Percentiles rank a stretch among this genome's conserved stretches.
These are phyloP conservation scores for Xerocomus spinulosus DNA, from an alignment of 768 basidiomycete genomes.

Conservation along the genomic window DNA sequence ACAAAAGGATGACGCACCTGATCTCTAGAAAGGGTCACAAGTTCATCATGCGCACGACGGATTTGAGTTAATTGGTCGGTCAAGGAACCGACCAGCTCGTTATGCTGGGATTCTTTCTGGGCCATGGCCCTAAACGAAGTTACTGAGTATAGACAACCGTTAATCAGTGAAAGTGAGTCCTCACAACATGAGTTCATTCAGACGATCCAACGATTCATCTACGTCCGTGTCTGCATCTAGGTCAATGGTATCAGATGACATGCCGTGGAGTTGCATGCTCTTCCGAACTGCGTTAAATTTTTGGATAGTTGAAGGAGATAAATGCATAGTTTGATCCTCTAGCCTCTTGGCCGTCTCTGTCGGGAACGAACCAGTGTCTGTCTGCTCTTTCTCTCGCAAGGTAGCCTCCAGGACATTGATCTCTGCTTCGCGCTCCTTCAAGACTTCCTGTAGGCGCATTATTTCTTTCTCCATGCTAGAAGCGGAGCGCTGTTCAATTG, in stretches of 20 bases:
- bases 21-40: conserved; percentile 76
- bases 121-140: conserved; percentile 78
- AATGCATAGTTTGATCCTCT: conserved; percentile 32
- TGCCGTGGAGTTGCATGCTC: conserved; percentile 52
- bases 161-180: conserved; percentile 26
- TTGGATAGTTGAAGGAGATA: conserved; percentile 69
- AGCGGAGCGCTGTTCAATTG: conserved; percentile 65
- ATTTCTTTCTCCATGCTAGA: conserved; percentile 90
- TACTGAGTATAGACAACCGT: conserved; percentile 6
- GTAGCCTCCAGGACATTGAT: conserved; percentile 67
- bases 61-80: conserved; percentile 62
- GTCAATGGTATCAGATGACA: conserved; percentile 26
- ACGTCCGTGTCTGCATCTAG: conserved; percentile 36
- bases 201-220: conserved; percentile 70
- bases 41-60: conserved; percentile 75
- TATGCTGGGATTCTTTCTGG: conserved; percentile 89
- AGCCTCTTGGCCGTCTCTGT: conserved; percentile 6
- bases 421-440: conserved; percentile 90
- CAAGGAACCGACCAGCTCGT: conserved; percentile 71
- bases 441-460: conserved; percentile 89
- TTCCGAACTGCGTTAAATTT: conserved; percentile 73
- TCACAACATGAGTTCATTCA: conserved; percentile 92
- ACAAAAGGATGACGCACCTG: conserved; percentile 50
- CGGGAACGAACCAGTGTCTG: neutral
- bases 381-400: conserved; percentile 37